A percentile compares a stretch with the other conserved stretches of the same genome.
These are phyloP conservation scores for Martiniozyma abietophila DNA, from an alignment of 805 yeast genomes.

Conservation along the genomic window DNA sequence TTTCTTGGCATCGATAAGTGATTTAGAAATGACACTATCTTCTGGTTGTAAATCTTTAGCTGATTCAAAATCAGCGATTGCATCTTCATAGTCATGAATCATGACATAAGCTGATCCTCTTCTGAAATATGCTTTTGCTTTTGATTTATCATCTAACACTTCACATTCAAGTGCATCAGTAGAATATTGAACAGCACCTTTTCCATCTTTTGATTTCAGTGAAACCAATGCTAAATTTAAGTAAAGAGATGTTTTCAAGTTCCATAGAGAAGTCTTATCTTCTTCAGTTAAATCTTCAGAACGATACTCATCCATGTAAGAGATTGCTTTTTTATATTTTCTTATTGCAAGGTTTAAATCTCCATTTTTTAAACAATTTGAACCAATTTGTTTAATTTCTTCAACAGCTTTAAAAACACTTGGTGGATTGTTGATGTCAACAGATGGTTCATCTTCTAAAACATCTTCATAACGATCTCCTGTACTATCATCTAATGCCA, in stretches of 20 bases:
- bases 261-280: slow-evolving; percentile 38
- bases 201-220: slow-evolving; percentile 49
- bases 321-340: slow-evolving; percentile 67
- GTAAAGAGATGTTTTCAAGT: slow-evolving; percentile 52
- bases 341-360: slow-evolving; percentile 45
- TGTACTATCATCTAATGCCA: slow-evolving; percentile 58
- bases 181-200: slow-evolving; percentile 49
- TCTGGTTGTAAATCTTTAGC: slow-evolving; percentile 59
- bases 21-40: slow-evolving; percentile 64
- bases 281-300: slow-evolving; percentile 59
- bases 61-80: slow-evolving; percentile 52
- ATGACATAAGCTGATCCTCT: slow-evolving; percentile 67
- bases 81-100: slow-evolving; percentile 60
- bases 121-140: slow-evolving; percentile 81
- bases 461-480: slow-evolving; percentile 78
- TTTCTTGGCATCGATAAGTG: slow-evolving; percentile 49
- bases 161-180: slow-evolving; percentile 58
- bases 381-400: slow-evolving; percentile 67
- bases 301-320: slow-evolving; percentile 60
- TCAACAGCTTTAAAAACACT: slow-evolving; percentile 59
- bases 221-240: slow-evolving; percentile 71
- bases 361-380: slow-evolving; percentile 60
- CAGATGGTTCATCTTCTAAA: slow-evolving; percentile 62
- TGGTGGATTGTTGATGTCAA: slow-evolving; percentile 51
- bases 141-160: slow-evolving; percentile 50